Evolutionary conservation across 805 yeast species (phyloP), one percentile per base, ranked within the genome.

Genomic region (Candida vartiovaarae): DNA sequence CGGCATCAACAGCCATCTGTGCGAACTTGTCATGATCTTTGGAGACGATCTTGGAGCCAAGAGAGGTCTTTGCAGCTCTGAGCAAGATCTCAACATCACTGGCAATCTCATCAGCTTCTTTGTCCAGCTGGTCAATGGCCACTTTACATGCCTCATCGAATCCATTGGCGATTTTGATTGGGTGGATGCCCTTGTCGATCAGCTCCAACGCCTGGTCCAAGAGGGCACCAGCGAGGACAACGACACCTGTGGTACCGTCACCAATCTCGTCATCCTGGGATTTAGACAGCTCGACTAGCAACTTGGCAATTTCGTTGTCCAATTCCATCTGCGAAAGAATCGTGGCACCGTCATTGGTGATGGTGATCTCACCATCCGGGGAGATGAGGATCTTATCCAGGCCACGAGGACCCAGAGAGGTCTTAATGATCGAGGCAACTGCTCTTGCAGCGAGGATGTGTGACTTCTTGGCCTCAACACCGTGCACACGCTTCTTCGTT

Each of bases 231-330:
- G 99, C 98, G 41, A 93, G 71, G 3, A 93, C 98, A 42, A 93
- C 98, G 28, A 93, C 99, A 61, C 98, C 98, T 5, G 99, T 93
- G 28, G 99, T 93, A 60, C 99, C 99, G 64, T 91, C 99, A 44
- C 99, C 99, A 62, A 91, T 88, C 68, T 91, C 98, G 63, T 93
- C 96, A 65, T 91, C 99, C 71, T 91, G 99, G 27, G 96, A 86
- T 63, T 78, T 85, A 29, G 96, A 84, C 52, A 93, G 75, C 67
- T 95, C 96, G 20, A 93, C 99, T 59, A 93, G 71, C 48, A 93
- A 72, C 66, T 93, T 93, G 53, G 99, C 99, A 55, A 93, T 89
- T 67, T 93, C 95, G 64, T 85, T 90, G 54, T 89, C 95, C 51
- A 93, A 74, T 63, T 93, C 95, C 96, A 93, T 93, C 62, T 89